These are phyloP conservation scores for Salix udensis DNA, from an alignment of 345 rosid genomes.

Conservation along the genomic window DNA sequence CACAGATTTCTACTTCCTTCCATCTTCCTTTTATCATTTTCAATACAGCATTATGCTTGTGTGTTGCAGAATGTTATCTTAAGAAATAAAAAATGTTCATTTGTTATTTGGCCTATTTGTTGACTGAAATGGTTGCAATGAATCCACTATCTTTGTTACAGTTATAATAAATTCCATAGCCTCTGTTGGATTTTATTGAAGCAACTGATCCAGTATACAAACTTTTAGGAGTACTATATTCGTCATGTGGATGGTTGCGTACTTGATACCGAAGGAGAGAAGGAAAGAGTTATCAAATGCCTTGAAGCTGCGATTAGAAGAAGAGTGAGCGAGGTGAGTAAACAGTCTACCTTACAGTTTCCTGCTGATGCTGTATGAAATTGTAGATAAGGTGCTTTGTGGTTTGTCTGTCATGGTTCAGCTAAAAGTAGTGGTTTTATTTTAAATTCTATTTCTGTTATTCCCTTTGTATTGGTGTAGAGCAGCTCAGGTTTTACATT, in stretches of 20 bases:
- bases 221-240: conserved; percentile 66
- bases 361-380: too few relatives aligned
- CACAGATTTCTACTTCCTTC: neutral
- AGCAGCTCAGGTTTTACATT: neutral
- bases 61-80: neutral
- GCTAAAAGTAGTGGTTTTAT: neutral
- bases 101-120: neutral
- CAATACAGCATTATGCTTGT: neutral
- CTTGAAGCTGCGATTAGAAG: conserved; percentile 82
- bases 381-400: neutral
- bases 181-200: neutral
- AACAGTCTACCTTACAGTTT: neutral
- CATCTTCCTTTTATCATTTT: neutral
- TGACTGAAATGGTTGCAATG: neutral
- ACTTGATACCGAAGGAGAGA: conserved; percentile 76
- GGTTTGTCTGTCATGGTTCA: neutral
- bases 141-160: neutral
- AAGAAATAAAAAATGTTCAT: neutral
- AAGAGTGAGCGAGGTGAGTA: conserved; percentile 84
- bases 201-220: neutral
- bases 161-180: neutral
- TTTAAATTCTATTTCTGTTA: neutral
- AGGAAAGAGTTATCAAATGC: conserved; percentile 79
- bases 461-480: neutral
- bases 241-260: conserved; percentile 94